These are phyloP conservation scores for Tetrahymena malaccensis DNA, from an alignment of 73 alveolate genomes.

Conservation along the genomic window DNA sequence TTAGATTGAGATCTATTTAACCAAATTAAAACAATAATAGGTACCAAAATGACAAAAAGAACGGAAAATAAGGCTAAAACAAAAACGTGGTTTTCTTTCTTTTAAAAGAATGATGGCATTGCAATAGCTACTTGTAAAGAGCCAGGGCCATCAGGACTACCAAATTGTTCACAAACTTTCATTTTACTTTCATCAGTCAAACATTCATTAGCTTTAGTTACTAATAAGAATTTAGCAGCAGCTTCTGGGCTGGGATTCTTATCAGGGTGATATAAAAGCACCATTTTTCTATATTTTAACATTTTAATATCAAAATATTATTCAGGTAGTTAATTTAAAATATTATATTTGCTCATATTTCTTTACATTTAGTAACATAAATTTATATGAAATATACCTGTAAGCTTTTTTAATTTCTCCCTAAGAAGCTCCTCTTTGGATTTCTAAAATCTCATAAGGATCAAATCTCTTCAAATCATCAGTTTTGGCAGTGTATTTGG, in stretches of 20 bases:
- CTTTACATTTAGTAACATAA: not conserved
- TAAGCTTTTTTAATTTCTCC: conserved; percentile 54
- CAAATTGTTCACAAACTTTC: conserved; percentile 59
- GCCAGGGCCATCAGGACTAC: conserved; percentile 67
- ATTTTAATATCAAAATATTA: not conserved
- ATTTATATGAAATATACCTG: not conserved
- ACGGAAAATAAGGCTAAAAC: conserved; percentile 51
- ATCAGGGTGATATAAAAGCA: conserved; percentile 63
- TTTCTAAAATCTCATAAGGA: conserved; percentile 74
- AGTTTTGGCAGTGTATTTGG: conserved; percentile 23
- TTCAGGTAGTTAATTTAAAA: not conserved
- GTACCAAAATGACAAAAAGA: conserved; percentile 47
- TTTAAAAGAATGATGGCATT: conserved; percentile 58
- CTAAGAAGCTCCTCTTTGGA: conserved; percentile 40
- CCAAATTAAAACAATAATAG: conserved; percentile 46
- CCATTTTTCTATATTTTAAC: conserved; percentile 40
- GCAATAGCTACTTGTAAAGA: conserved; percentile 59
- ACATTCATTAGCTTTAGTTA: conserved; percentile 63
- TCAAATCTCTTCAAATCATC: conserved; percentile 57
- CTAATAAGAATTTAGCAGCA: conserved; percentile 51
- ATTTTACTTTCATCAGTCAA: conserved; percentile 59
- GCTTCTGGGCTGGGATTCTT: conserved; percentile 69
- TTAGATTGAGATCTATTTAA: conserved; percentile 2
- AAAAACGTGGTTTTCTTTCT: conserved; percentile 58
- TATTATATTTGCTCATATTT: not conserved